phyloP scores from a whole-genome alignment of 805 yeast genomes.

The Pichia manshurica region DNA sequence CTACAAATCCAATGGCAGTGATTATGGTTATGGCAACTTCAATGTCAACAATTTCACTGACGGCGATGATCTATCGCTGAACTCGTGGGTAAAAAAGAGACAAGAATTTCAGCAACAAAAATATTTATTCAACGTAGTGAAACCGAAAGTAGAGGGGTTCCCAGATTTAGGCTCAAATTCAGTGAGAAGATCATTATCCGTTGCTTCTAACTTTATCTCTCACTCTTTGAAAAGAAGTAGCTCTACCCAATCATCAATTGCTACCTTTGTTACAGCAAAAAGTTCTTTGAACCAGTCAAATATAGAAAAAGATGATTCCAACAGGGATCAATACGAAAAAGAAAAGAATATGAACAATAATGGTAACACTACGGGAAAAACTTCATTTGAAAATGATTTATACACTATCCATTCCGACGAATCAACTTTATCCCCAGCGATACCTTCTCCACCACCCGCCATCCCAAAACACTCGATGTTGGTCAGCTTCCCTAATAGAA shows the following conservation, averaged over 20 bases:
- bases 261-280: conserved; percentile 22
- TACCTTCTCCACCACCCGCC: conserved; percentile 9
- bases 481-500: conserved; percentile 10
- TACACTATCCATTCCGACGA: not conserved
- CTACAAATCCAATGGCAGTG: conserved; percentile 5
- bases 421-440: not conserved
- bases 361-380: conserved; percentile 1
- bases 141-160: not conserved
- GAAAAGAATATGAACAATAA: not conserved
- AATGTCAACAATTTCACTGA: conserved; percentile 30
- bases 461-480: conserved; percentile 12
- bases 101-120: conserved; percentile 35
- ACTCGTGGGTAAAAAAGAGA: conserved; percentile 48
- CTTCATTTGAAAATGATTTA: conserved; percentile 4
- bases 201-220: conserved; percentile 24
- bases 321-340: not conserved
- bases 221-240: conserved; percentile 24
- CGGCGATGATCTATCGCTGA: conserved; percentile 42
- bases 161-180: conserved; percentile 9
- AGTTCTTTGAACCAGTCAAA: not conserved
- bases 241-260: conserved; percentile 28
- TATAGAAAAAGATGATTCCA: not conserved
- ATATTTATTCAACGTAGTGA: not conserved
- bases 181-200: conserved; percentile 25
- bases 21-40: conserved; percentile 8